phyloP scores from a whole-genome alignment of 805 yeast genomes.

The Candida xiaguanensis region DNA sequence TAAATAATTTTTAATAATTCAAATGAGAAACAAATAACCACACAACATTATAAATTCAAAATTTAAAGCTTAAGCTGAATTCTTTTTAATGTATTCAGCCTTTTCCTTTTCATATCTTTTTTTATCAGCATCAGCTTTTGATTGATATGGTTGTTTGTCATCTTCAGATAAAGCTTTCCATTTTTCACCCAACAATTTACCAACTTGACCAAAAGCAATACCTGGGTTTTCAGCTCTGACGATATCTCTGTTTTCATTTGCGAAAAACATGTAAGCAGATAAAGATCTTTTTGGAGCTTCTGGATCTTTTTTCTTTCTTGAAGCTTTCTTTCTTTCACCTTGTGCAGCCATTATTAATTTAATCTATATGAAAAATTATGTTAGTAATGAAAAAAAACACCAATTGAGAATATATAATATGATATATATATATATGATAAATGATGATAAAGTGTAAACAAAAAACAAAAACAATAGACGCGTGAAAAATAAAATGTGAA shows the following conservation, averaged over 20 bases:
- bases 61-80: constrained; percentile 11
- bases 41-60: background rate
- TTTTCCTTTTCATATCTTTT: constrained; percentile 96
- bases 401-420: background rate
- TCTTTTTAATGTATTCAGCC: constrained; percentile 65
- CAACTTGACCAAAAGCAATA: constrained; percentile 91
- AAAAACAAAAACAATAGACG: background rate
- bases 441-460: background rate
- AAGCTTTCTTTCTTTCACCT: constrained; percentile 40
- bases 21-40: constrained; percentile 2
- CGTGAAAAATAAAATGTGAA: too few relatives aligned
- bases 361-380: background rate
- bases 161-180: constrained; percentile 89
- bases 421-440: background rate
- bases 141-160: constrained; percentile 86
- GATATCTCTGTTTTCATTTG: constrained; percentile 94
- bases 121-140: constrained; percentile 93
- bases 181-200: constrained; percentile 89
- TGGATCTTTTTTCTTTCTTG: constrained; percentile 69
- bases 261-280: constrained; percentile 98
- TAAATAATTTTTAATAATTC: constrained; percentile 1
- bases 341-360: constrained; percentile 10
- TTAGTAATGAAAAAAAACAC: background rate
- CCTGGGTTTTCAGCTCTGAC: constrained; percentile 97
- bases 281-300: constrained; percentile 99